Evolutionary conservation across 169 alveolate genomes (phyloP).

Genomic region (Plasmodium relictum): DNA sequence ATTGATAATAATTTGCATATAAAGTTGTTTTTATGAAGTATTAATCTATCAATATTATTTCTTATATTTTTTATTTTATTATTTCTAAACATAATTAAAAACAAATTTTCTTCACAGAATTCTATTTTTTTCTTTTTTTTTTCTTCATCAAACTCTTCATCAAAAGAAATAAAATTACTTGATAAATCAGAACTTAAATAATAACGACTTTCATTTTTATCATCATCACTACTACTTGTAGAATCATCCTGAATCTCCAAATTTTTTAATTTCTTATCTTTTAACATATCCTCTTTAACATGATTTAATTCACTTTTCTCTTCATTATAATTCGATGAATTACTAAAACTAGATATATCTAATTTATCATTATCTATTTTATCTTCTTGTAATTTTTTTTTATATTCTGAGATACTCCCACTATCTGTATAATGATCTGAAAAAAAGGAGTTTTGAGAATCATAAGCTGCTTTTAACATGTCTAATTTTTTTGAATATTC

Average conservation of each 20-base stretch:
- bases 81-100: slow-evolving; percentile 29
- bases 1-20: slow-evolving; percentile 17
- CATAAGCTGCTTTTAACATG: neutral
- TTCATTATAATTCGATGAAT: neutral
- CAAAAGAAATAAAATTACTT: slow-evolving; percentile 16
- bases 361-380: neutral
- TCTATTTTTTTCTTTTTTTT: slow-evolving; percentile 32
- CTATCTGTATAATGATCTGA: too few species aligned
- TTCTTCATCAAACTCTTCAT: slow-evolving; percentile 22
- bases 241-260: neutral
- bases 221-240: slow-evolving; percentile 11
- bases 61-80: slow-evolving; percentile 37
- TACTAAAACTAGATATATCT: neutral
- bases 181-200: slow-evolving; percentile 45
- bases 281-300: neutral
- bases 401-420: too few species aligned
- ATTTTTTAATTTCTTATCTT: neutral
- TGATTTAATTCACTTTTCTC: neutral
- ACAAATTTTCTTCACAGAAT: slow-evolving; percentile 52
- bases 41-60: slow-evolving; percentile 31
- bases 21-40: slow-evolving; percentile 45
- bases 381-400: neutral
- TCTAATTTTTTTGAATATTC: slow-evolving; percentile 5
- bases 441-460: neutral
- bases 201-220: neutral